phyloP scores from a whole-genome alignment of 2,329 filamentous ascomycete species.

The Clonostachys byssicola region DNA sequence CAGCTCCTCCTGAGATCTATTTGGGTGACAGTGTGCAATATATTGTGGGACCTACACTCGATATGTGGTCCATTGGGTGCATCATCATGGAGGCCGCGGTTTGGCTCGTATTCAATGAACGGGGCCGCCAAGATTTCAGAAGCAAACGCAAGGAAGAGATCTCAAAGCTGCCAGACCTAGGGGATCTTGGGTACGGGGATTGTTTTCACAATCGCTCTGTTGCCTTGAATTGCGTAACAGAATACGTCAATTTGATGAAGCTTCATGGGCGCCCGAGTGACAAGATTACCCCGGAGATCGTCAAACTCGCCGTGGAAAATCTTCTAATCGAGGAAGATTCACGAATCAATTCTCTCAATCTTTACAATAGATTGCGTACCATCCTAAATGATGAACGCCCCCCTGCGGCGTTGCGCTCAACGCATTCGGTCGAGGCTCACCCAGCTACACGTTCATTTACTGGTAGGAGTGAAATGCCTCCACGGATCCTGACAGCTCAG shows the following conservation, averaged over 20 bases:
- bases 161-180: fast-evolving
- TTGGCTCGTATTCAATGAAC: not conserved
- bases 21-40: not conserved
- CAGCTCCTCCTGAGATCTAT: not conserved
- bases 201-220: not conserved
- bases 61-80: not conserved
- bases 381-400: not conserved
- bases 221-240: not conserved
- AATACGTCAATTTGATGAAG: not conserved
- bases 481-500: too few relatives aligned
- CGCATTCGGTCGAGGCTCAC: too few relatives aligned
- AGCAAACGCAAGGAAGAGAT: not conserved
- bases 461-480: too few relatives aligned
- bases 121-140: not conserved
- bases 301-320: not conserved
- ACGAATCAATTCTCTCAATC: not conserved
- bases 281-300: not conserved
- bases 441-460: too few relatives aligned
- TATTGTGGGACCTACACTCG: not conserved
- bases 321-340: not conserved
- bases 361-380: not conserved
- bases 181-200: not conserved
- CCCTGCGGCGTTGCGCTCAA: too few relatives aligned
- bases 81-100: not conserved
- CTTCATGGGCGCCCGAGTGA: not conserved